phyloP scores from a whole-genome alignment of 2,329 filamentous ascomycete species.

The Alternaria novae-zelandiae region DNA sequence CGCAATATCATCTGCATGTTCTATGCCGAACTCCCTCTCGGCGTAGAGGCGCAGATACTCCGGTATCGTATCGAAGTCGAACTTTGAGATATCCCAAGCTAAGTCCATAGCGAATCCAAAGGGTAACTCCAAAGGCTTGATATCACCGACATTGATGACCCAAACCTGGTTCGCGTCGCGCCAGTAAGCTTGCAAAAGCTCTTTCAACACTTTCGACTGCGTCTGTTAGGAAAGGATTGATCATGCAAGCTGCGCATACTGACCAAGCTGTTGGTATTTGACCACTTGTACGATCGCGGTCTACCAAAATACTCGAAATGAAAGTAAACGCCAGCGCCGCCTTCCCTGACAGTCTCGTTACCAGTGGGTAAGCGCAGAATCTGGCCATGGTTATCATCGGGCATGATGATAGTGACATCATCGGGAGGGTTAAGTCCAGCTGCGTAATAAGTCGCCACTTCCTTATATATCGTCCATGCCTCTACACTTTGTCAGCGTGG shows the following conservation, averaged over 20 bases:
- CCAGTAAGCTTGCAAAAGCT: constrained; percentile 66
- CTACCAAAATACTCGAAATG: constrained; percentile 67
- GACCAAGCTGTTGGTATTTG: constrained; percentile 67
- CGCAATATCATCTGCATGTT: constrained; percentile 7
- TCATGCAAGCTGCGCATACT: constrained; percentile 28
- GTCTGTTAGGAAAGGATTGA: not conserved
- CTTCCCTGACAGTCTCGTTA: constrained; percentile 61
- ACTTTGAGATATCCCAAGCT: constrained; percentile 10
- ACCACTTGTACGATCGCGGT: constrained; percentile 62
- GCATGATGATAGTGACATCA: constrained; percentile 69
- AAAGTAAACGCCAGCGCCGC: constrained; percentile 69
- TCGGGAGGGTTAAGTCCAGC: constrained; percentile 66
- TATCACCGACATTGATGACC: constrained; percentile 69
- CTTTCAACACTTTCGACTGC: constrained; percentile 60
- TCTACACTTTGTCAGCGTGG: constrained; percentile 62
- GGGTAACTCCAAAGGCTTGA: constrained; percentile 60
- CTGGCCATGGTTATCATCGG: constrained; percentile 72
- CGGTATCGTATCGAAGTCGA: constrained; percentile 53
- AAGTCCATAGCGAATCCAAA: not conserved
- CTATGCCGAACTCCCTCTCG: constrained; percentile 15
- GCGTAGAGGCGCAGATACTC: constrained; percentile 51
- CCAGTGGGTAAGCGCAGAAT: constrained; percentile 64
- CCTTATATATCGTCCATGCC: constrained; percentile 32
- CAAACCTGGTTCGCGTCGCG: constrained; percentile 65
- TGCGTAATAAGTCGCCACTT: constrained; percentile 71